phyloP scores from a whole-genome alignment of 169 alveolate species.

The Eimeria maxima region DNA sequence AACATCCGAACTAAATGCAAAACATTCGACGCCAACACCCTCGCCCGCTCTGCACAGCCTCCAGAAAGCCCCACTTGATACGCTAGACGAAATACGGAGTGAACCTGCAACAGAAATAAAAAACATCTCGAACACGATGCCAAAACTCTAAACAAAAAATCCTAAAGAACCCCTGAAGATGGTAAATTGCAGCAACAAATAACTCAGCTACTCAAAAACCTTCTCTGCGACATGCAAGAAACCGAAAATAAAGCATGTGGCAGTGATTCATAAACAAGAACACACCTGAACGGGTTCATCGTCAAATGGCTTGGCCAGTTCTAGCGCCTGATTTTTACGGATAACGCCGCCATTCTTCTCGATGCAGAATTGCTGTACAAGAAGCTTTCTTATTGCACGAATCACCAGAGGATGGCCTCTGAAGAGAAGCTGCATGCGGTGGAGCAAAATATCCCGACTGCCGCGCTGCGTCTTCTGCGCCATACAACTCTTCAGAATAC shows the following conservation, averaged over 20 bases:
- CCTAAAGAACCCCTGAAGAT: background rate
- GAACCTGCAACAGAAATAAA: conserved; percentile 12
- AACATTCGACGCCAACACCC: conserved; percentile 44
- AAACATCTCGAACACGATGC: background rate
- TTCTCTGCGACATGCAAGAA: too few species aligned
- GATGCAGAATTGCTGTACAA: conserved; percentile 77
- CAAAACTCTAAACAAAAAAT: background rate
- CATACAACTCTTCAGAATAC: conserved; percentile 57
- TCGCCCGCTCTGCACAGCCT: conserved; percentile 67
- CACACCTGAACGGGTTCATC: conserved; percentile 79
- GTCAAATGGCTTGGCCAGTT: conserved; percentile 57
- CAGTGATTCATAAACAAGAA: too few species aligned
- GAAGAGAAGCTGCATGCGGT: conserved; percentile 77
- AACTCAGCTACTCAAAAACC: too few species aligned
- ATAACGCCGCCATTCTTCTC: conserved; percentile 74
- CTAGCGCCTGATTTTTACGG: conserved; percentile 55
- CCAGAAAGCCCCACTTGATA: conserved; percentile 70
- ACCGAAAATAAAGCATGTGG: too few species aligned
- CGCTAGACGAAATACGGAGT: conserved; percentile 58
- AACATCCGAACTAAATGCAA: conserved; percentile 67
- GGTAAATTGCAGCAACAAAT: background rate
- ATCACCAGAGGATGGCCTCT: conserved; percentile 75
- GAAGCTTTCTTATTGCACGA: conserved; percentile 75
- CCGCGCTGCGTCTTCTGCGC: conserved; percentile 74
- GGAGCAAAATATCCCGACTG: conserved; percentile 77